Evolutionary conservation across 2,329 filamentous ascomycete genomes (phyloP), one percentile per base, ranked within the genome.

Genomic region (Calonectria ilicicola): DNA sequence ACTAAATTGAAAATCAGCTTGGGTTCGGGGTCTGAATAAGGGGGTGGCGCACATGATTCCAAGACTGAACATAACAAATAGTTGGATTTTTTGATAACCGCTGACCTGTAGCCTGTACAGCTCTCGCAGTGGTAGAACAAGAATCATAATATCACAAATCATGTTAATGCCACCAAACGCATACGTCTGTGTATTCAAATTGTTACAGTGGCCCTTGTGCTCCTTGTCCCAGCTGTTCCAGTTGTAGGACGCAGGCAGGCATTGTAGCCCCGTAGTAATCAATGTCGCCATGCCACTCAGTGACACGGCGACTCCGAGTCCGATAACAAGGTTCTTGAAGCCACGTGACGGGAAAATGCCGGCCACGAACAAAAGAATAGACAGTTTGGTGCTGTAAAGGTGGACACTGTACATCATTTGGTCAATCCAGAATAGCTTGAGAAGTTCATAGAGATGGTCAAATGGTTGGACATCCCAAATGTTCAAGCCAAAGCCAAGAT

Each of bases 391-490:
- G 29, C 71, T 77, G 67, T 77, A 77, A 19, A 77, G 66, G 5
- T 77, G 75, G 19, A 77, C 38, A 26, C 75, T 77, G 40, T 77
- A 77, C 71, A 77, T 65, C 21, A 77, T 77, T 49, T 77, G 75
- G 29, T 77, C 75, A 7, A 77, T 73, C 75, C 75, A 77, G 62
- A 77, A 77, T 4, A 76, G 38, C 35, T 62, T 76, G 1, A 77
- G 53, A 10, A 77, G 56, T 46, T 77, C 44, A 7, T 77, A 77
- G 9, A 77, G 14, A 12, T 67, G 29, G 9, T 72, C 75, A 10
- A 72, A 60, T 14, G 53, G 53, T 15, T 40, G 32, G 3, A 60
- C 14, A 26, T 60, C 53, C 53, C 53, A 60, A 60, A 60, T 60
- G 32, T 60, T 60, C n/a, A 60, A 23, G 21, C 53, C 53, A 23